Evolutionary conservation across 169 alveolate genomes (phyloP).

Genomic region (Haemoproteus tartakovskyi): DNA sequence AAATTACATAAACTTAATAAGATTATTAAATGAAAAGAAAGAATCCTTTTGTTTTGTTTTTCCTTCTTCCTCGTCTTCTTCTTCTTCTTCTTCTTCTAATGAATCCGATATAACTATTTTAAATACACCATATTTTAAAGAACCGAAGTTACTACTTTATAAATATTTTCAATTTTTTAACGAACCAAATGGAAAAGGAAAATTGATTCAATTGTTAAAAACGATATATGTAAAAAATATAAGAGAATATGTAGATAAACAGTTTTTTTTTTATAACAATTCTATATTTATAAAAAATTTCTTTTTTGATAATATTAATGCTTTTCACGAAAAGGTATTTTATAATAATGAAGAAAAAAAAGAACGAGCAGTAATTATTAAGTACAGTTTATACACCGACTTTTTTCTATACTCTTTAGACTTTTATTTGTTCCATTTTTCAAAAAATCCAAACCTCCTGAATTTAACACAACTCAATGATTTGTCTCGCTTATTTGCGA

Average conservation of each 20-base stretch:
- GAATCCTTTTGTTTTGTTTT: too few species aligned
- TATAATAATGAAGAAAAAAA: background rate
- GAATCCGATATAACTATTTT: background rate
- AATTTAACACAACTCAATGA: slow-evolving; percentile 19
- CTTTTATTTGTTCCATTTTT: slow-evolving; percentile 32
- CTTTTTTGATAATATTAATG: slow-evolving; percentile 2
- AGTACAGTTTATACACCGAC: slow-evolving; percentile 34
- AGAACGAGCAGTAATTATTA: background rate
- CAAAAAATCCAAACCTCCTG: slow-evolving; percentile 15
- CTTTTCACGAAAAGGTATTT: background rate
- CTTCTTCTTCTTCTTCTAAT: too few species aligned
- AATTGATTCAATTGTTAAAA: slow-evolving; percentile 14
- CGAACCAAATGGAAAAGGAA: slow-evolving; percentile 5
- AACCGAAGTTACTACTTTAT: slow-evolving; percentile 22
- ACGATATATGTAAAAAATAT: slow-evolving; percentile 17
- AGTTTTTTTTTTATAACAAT: slow-evolving; percentile 22
- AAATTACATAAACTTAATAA: slow-evolving; percentile 7
- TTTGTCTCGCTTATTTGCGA: slow-evolving; percentile 18
- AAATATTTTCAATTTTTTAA: slow-evolving; percentile 47
- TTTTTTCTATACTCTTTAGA: slow-evolving; percentile 37
- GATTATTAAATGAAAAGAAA: background rate
- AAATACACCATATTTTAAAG: slow-evolving; percentile 4
- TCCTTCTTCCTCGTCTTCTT: too few species aligned
- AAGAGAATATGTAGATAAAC: slow-evolving; percentile 31
- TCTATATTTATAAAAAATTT: slow-evolving; percentile 18